Conservation (phyloP, 495 filamentous ascomycete species). For the Aspergillus affinis region DNA sequence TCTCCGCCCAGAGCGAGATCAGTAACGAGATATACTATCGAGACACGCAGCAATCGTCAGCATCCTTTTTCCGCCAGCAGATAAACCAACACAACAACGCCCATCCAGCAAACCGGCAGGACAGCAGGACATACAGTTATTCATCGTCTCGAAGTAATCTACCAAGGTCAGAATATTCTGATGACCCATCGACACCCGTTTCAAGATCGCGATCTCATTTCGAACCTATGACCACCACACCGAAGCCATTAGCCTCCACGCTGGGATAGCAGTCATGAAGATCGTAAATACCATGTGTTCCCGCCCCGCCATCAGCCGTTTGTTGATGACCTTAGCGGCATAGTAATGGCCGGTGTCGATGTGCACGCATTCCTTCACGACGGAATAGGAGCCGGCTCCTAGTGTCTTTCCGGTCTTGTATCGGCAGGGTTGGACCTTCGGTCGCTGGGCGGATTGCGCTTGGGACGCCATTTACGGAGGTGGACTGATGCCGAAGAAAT, state of each 20-base stretch:
- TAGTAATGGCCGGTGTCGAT: constrained; percentile 98
- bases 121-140: constrained; percentile 64
- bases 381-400: constrained; percentile 93
- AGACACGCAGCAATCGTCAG: constrained; percentile 6
- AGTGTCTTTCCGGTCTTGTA: constrained; percentile 99
- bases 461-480: constrained; percentile 39
- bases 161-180: constrained; percentile 96
- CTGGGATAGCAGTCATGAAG: background rate
- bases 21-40: constrained; percentile 86
- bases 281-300: constrained; percentile 84
- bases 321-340: constrained; percentile 99
- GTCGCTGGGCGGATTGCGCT: constrained; percentile 41
- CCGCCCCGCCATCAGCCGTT: constrained; percentile 92
- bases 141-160: constrained; percentile 99
- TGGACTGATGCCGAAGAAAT: constrained; percentile 10
- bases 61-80: too few species aligned
- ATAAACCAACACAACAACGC: background rate
- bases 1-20: constrained; percentile 96
- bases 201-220: constrained; percentile 97
- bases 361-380: constrained; percentile 99
- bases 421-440: constrained; percentile 74
- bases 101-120: background rate
- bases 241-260: background rate
- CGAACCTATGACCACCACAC: constrained; percentile 62
- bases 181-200: constrained; percentile 95